These are phyloP conservation scores for Eimeria tenella DNA, from an alignment of 169 alveolate genomes.

Conservation along the genomic window DNA sequence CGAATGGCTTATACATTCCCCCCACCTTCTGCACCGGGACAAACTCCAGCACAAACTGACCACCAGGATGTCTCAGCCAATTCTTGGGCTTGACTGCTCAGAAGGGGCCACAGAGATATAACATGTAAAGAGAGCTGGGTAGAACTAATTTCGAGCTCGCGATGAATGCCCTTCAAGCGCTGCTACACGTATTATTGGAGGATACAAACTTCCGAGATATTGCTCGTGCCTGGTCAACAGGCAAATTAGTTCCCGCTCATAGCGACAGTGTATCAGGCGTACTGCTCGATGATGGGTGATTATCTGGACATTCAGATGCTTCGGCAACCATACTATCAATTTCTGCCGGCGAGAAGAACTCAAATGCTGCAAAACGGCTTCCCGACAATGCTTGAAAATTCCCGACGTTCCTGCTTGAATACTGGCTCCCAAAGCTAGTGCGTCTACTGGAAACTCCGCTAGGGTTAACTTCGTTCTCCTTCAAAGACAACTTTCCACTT, in stretches of 20 bases:
- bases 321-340: constrained; percentile 23
- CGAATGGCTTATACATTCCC: constrained; percentile 32
- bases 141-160: too few relatives aligned
- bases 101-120: not conserved
- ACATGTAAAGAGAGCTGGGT: too few relatives aligned
- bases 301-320: not conserved
- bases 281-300: not conserved
- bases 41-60: constrained; percentile 52
- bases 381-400: not conserved
- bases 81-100: constrained; percentile 32
- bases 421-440: constrained; percentile 45
- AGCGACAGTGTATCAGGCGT: not conserved
- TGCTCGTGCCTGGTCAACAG: too few relatives aligned
- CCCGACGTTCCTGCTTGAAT: not conserved
- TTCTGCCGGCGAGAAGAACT: constrained; percentile 41
- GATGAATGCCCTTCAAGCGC: too few relatives aligned
- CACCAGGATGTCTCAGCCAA: constrained; percentile 37
- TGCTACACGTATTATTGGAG: too few relatives aligned
- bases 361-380: constrained; percentile 26
- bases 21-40: constrained; percentile 51
- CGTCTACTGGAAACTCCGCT: constrained; percentile 41
- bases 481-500: not conserved
- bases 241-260: too few relatives aligned
- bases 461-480: not conserved
- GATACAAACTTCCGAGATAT: too few relatives aligned